Base-by-base conservation (phyloP, 257 asterid genomes). In the Fraxinus americana region DNA sequence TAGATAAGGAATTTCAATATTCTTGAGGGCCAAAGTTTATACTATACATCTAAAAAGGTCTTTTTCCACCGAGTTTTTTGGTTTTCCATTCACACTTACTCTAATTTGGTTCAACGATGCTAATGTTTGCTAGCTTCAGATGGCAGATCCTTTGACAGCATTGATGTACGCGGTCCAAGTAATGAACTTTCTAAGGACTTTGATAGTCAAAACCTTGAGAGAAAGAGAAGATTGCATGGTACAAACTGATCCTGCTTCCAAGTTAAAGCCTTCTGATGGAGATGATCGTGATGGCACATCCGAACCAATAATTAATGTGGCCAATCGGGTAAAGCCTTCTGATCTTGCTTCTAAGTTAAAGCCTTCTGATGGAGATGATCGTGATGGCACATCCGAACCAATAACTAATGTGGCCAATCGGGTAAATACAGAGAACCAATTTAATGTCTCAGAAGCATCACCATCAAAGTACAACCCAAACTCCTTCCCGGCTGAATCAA, bases 81-180 rank as follows among this genome's bases (percentile, higher is more conserved):
- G 13, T 11, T 43, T 11, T 41, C 43, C 67, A 11, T 17, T 66
- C 39, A 45, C 30, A 29, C 23, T 21, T 43, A 27, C 29, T 21
- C 4, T 72, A 43, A 7, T 54, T 8, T 14, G 57, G 35, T 50
- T 71, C 59, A 25, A 66, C 36, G n/a, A 11, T 76, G 68, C 74
- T 27, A n/a, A 9, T 61, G 48, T 23, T 21, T 72, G 68, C 16
- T 79, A 59, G 54, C 50, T 86, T 83, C 92, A 91, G 90, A 91
- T 91, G 97, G 86, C 83, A 12, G 97, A 91, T 85, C 94, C 97
- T 71, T 78, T 89, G 83, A 91, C 94, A 7, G 97, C 97, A 38
- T 54, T 91, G 68, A 87, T 91, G 92, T 85, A 86, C 19, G 97
- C 90, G 0, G 94, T 91, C 72, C 94, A 90, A 88, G 94, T 91